Base-by-base conservation (phyloP, 139 green algal genomes). In the Chlorella sp. region DNA sequence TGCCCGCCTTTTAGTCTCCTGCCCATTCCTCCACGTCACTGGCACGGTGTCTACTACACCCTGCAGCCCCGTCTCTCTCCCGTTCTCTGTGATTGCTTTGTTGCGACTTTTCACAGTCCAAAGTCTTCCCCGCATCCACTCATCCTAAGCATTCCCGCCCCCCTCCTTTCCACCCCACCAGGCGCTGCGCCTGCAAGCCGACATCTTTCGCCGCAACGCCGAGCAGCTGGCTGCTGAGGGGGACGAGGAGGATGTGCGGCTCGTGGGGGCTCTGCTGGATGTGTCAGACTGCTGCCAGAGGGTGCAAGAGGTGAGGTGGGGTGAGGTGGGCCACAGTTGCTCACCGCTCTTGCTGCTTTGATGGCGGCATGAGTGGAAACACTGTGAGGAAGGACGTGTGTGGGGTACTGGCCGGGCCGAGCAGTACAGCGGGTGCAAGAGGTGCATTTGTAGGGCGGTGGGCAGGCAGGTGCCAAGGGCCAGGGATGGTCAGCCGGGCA, bases 201-300 rank as follows among this genome's bases (percentile, higher is more conserved):
- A 86, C 57, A 37, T 91, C 39, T 91, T 91, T 15, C 53, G 60
- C 12, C 80, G 88, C 53, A 85, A 78, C 36, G 88, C 88, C 15
- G 77, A 91, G 81, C 80, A 75, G 73, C 88, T 91, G 61, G 77
- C 88, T 3, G 77, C 48, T 0, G 80, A 91, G 71, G 88, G 88
- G 0, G 19, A 83, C 18, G 80, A 91, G 57, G 88, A 91, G 3
- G 88, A 91, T 28, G 37, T 91, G 82, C 26, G 18, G 34, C 53
- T 83, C 28, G 88, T 81, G 36, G 84, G 84, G 3, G 80, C 87
- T 0, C 36, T 91, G 0, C 87, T 91, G 87, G 75, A 86, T 30
- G 87, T 91, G n/a, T 73, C n/a, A 0, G 87, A 91, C 12, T 86
- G 75, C 69, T 91, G 87, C 81, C 19, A n/a, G 39, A 53, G 53